Base-by-base conservation (phyloP, 176 grass and related monocot species). In the Canna indica region DNA sequence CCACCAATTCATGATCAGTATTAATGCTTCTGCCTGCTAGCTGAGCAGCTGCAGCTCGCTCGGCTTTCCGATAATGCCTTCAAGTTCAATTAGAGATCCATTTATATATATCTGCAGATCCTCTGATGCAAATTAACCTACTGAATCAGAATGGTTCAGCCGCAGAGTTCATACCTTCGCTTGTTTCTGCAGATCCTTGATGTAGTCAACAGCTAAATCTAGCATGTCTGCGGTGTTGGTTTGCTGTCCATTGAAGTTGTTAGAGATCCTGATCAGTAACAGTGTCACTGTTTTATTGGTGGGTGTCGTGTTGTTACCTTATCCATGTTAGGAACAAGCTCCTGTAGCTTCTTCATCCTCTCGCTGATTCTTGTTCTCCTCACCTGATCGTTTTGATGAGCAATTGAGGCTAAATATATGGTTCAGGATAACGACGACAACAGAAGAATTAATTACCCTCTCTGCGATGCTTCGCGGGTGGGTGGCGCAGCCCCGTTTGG, bases 381-480 rank as follows among this genome's bases (percentile, higher is more conserved):
- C 76, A 93, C 95, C 95, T 99, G 77, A 16, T 64, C 32, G 16
- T 36, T 42, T 35, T 29, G 12, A 48, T 7, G 13, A 45, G 27
- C 24, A 30, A 24, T 25, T 38, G 57, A 22, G 11, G 16, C 10
- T 7, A 62, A 22, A n/a, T n/a, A n/a, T n/a, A n/a, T n/a, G n/a
- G 25, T 62, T 11, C 5, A 18, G 28, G 5, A 24, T 4, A 24
- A 18, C n/a, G 26, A 31, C 8, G 11, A 17, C 27, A 61, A 12
- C 30, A 63, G 16, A 7, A 22, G 58, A 69, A 44, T 56, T 18
- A 75, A 36, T 80, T 75, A 96, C 94, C 86, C 94, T 81, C 77
- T 97, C 94, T 32, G 94, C 94, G 70, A 97, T 97, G 84, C 94
- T 97, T 67, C 94, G 83, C 7, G 94, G 94, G 85, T 97, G 94